Base-by-base conservation (phyloP, 257 asterid genomes). In the Osmanthus fragrans region DNA sequence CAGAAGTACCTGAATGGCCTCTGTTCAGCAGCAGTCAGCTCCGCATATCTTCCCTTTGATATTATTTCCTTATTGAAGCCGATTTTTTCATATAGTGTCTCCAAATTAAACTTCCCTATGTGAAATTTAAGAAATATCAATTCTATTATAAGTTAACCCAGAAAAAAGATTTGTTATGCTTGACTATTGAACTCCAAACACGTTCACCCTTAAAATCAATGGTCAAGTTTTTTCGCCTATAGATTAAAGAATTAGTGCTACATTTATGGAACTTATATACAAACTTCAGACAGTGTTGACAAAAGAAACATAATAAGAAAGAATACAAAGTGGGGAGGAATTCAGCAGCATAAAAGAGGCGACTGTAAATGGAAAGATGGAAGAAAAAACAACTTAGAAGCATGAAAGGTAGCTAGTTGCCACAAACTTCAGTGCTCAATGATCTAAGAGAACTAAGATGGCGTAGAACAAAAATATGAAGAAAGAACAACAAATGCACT, bases 21-120 rank as follows among this genome's bases (percentile, higher is more conserved):
- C 78, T 95, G 99, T 42, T 91, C 98, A 79, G 99, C 98, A 16
- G 93, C 94, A 65, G 91, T 87, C 79, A 95, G 93, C 88, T 95
- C 98, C 2, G 98, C 97, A 82, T 80, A 95, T 80, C 82, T 88
- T 74, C 99, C 99, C 82, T 92, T 91, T 25, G 98, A 95, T 81
- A 95, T 91, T 76, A 91, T 84, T 87, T 95, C 99, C 88, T 89
- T 95, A 76, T 91, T 95, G 86, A 91, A 95, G 77, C 99, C 99
- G 78, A 93, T 87, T 77, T 65, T 93, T 80, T 95, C 99, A 79
- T 95, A 95, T 71, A 95, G 84, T 58, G 73, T 91, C 81, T 88
- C 97, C 87, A 95, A 79, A 86, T 90, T 95, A 81, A 95, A 93
- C 85, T 93, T 95, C 70, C 97, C 99, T 95, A 79, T 66, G 85